Evolutionary conservation across 768 basidiomycete species (phyloP), one percentile per base, ranked within the genome.

Genomic region (Russula ochroleuca): DNA sequence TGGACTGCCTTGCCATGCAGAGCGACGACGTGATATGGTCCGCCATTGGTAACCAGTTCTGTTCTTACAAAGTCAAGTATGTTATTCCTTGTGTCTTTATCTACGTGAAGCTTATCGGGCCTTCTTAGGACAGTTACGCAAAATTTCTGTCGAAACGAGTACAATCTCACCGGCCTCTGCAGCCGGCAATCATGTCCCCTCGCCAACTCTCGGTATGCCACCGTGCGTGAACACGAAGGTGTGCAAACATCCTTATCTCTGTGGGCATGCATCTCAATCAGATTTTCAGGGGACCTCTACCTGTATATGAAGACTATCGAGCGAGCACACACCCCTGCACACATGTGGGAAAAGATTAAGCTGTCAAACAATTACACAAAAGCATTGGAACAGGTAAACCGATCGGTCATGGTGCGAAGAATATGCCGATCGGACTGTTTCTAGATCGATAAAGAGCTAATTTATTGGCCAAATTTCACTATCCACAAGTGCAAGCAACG

Each of bases 401-500:
- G 17, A 47, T 47, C 51, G 33, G 2, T 28, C 21, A 43, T 3
- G 6, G 19, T n/a, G 7, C 35, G 17, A 47, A 31, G 5, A 53
- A 47, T 19, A 2, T 1, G 15, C 19, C 23, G 31, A 31, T 47
- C 15, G 10, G 25, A 40, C 25, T 6, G 7, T 10, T 61, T 14
- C 23, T 47, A 98, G 95, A 96, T 99, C 71, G 97, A 98, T 79
- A 82, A 81, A 58, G 93, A 98, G 72, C 83, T 98, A 64, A 82
- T 94, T n/a, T 93, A 98, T 73, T 98, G 97, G 97, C 96, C 97
- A 5, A 94, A 94, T 70, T 98, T 96, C 75, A 86, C 86, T 37
- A 90, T 94, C 59, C 97, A 98, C 79, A 98, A 98, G 78, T 98
- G 97, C 84, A 99, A 99, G 80, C 97, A 99, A 77, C 86, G 97